A percentile compares a stretch with the other conserved stretches of the same genome.
Conservation (phyloP, 805 yeast genomes). For the Candida maesae region DNA sequence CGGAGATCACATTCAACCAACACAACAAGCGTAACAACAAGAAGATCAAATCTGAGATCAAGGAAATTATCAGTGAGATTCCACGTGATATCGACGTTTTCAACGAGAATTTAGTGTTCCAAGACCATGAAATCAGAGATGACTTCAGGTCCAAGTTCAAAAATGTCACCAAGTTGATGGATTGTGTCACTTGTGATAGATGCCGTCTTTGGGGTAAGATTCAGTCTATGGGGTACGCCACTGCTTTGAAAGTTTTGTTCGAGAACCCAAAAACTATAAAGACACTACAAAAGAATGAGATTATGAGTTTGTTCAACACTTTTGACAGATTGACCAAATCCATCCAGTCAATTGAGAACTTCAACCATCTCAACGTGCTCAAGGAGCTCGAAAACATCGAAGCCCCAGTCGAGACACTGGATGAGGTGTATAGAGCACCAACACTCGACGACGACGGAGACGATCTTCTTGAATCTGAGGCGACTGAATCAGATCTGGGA, state of each 20-base stretch:
- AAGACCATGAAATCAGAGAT: conserved; percentile 60
- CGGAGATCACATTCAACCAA: conserved; percentile 47
- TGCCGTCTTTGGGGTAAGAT: conserved; percentile 98
- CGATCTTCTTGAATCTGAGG: conserved; percentile 3
- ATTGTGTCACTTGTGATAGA: conserved; percentile 97
- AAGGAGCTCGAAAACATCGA: too few relatives aligned
- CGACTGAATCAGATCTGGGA: neutral
- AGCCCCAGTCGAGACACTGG: too few relatives aligned
- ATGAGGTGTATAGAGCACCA: conserved; percentile 3
- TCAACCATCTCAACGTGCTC: conserved; percentile 49
- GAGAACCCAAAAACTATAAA: conserved; percentile 54
- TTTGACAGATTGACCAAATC: conserved; percentile 90
- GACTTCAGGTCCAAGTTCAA: conserved; percentile 84
- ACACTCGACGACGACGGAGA: conserved; percentile 13
- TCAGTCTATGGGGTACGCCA: conserved; percentile 96
- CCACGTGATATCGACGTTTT: conserved; percentile 35
- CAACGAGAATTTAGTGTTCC: conserved; percentile 48
- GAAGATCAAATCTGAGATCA: conserved; percentile 41
- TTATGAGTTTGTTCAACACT: conserved; percentile 88
- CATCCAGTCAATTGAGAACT: conserved; percentile 66
- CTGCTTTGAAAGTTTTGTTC: conserved; percentile 86
- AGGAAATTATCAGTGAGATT: conserved; percentile 21
- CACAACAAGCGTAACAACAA: conserved; percentile 37
- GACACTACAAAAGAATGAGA: conserved; percentile 69
- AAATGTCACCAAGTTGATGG: conserved; percentile 91